Evolutionary conservation across 805 yeast genomes (phyloP).

Genomic region (Candida multigemmis): DNA sequence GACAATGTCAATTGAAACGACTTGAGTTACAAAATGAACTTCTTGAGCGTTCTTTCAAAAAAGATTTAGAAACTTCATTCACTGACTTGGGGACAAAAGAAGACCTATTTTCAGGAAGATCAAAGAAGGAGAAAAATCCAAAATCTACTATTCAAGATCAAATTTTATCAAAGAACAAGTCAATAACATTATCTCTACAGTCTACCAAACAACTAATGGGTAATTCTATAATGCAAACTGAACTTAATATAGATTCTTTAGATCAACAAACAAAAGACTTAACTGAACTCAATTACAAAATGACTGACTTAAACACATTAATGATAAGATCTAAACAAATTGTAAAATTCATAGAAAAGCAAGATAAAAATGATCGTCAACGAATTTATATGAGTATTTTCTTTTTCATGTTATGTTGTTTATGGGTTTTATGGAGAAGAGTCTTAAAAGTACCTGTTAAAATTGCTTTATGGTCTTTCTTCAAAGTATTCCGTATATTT

Average conservation of each 20-base stretch:
- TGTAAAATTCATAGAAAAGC: slow-evolving; percentile 43
- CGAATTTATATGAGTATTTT: slow-evolving; percentile 40
- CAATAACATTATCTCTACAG: slow-evolving; percentile 38
- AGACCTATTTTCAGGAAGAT: slow-evolving; percentile 15
- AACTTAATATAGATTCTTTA: slow-evolving; percentile 38
- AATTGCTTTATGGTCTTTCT: slow-evolving; percentile 37
- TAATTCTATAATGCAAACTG: slow-evolving; percentile 42
- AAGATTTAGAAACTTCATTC: slow-evolving; percentile 3
- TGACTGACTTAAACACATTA: slow-evolving; percentile 29
- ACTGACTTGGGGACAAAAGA: slow-evolving; percentile 6
- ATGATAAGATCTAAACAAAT: slow-evolving; percentile 34
- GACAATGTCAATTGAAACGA: slow-evolving; percentile 18
- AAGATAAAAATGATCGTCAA: slow-evolving; percentile 39
- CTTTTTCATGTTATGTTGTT: slow-evolving; percentile 35
- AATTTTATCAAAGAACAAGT: slow-evolving; percentile 35
- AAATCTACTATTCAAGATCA: slow-evolving; percentile 27
- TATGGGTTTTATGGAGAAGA: slow-evolving; percentile 44
- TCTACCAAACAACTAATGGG: slow-evolving; percentile 39
- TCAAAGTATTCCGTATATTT: slow-evolving; percentile 23
- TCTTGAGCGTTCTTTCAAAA: slow-evolving; percentile 3
- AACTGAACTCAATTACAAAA: slow-evolving; percentile 28
- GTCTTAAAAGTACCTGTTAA: slow-evolving; percentile 35
- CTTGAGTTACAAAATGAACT: slow-evolving; percentile 15
- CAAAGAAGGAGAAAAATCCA: slow-evolving; percentile 5
- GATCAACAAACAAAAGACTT: slow-evolving; percentile 38